Base-by-base conservation (phyloP, 306 rosid species). In the Sindora glabra region DNA sequence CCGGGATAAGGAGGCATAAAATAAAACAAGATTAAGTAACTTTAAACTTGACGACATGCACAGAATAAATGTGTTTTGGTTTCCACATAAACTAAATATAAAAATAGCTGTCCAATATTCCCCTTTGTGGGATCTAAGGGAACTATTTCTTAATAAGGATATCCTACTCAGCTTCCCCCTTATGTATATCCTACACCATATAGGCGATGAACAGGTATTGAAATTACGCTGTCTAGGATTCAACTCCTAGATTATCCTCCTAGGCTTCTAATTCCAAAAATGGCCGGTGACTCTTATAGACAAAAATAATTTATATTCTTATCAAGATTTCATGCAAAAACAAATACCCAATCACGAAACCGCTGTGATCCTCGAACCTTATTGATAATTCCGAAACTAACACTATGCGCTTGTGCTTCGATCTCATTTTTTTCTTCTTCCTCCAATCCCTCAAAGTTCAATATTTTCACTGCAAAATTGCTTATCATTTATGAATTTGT, bases 91-190 rank as follows among this genome's bases (percentile, higher is more conserved):
- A 38, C 38, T n/a, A 62, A n/a, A n/a, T n/a, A 56, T 65, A 74
- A 38, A 32, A 74, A 32, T 68, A 74, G 62, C 66, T 60, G 73
- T 52, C 48, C 62, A 70, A 39, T 76, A 66, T 70, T 76, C 73
- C 47, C 30, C 6, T 4, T 62, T 59, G 30, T 47, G 40, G 73
- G 47, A 29, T 29, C 34, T 29, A 27, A 27, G 3, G 5, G 37
- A 53, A 62, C 51, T 61, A 22, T 67, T 55, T 49, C 81, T 76
- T 76, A 65, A 55, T 48, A 25, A 66, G 71, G 62, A 62, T 76
- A 56, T 61, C 81, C 81, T 61, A 71, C 77, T 54, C 21, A 48
- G 44, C 48, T 45, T 56, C 58, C 34, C 71, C 71, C 70, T 76
- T 59, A 29, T 29, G 8, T 69, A 48, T 61, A 47, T 66, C 54